Evolutionary conservation across 2,329 filamentous ascomycete genomes (phyloP).

Genomic region (Colletotrichum nymphaeae): DNA sequence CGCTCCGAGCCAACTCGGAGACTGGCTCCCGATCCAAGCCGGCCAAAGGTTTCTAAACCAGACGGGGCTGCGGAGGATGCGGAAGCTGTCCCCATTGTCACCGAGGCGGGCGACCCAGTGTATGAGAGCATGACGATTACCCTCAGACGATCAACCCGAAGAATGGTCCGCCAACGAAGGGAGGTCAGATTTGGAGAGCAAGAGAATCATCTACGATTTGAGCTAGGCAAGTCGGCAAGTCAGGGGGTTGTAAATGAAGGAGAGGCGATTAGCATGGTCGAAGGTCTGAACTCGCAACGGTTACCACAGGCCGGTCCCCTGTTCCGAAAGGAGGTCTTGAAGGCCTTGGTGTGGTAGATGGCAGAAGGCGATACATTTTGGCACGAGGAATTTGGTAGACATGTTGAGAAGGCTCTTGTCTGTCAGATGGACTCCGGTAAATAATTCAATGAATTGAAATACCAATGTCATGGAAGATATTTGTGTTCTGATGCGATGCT

Average conservation of each 20-base stretch:
- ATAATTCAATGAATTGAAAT: background rate
- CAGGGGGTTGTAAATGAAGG: background rate
- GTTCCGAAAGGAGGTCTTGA: background rate
- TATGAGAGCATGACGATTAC: slow-evolving; percentile 18
- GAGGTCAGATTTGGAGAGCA: slow-evolving; percentile 6
- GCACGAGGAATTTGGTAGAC: background rate
- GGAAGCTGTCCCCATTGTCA: slow-evolving; percentile 4
- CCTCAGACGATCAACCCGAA: slow-evolving; percentile 4
- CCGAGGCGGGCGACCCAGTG: slow-evolving; percentile 7
- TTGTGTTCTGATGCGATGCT: background rate
- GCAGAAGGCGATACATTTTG: background rate
- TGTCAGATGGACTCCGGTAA: background rate
- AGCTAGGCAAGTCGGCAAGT: background rate
- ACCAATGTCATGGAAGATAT: too few species aligned
- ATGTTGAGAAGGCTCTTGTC: too few species aligned
- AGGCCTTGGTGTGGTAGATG: slow-evolving; percentile 9
- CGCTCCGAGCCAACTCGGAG: background rate
- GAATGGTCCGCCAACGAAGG: slow-evolving; percentile 20
- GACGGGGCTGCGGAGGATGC: background rate
- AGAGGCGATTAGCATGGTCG: background rate
- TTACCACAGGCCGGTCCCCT: background rate
- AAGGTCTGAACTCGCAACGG: background rate
- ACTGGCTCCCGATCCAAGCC: slow-evolving; percentile 4
- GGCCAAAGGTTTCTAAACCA: background rate
- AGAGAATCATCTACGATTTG: slow-evolving; percentile 2